These are phyloP conservation scores for Pseudozyma thailandica DNA, from an alignment of 1,284 basidiomycete species.

Conservation along the genomic window DNA sequence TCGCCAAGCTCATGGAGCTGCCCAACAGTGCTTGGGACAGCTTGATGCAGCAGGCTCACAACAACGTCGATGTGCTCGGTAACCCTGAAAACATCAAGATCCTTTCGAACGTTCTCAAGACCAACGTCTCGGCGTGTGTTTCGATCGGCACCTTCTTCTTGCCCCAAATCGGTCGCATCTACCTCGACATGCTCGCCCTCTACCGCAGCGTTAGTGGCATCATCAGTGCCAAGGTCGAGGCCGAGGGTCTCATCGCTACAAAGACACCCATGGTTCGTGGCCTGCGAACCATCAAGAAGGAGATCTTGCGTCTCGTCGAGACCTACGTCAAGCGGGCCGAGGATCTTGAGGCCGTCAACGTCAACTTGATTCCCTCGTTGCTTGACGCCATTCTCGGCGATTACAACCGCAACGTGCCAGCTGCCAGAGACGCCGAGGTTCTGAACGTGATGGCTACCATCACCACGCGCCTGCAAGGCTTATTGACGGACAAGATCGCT, in stretches of 20 bases:
- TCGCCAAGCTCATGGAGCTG: slow-evolving; percentile 93
- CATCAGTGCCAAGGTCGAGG: slow-evolving; percentile 91
- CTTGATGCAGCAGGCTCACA: slow-evolving; percentile 93
- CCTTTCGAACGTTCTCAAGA: slow-evolving; percentile 95
- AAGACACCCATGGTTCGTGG: slow-evolving; percentile 97
- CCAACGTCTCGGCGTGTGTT: slow-evolving; percentile 96
- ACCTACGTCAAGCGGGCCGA: slow-evolving; percentile 97
- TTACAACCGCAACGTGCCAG: slow-evolving; percentile 92
- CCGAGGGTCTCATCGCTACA: slow-evolving; percentile 83
- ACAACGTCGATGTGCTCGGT: slow-evolving; percentile 89
- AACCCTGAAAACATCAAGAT: slow-evolving; percentile 97
- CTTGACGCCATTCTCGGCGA: slow-evolving; percentile 97
- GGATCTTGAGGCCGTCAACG: slow-evolving; percentile 90
- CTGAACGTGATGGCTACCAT: slow-evolving; percentile 99
- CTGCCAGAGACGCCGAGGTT: slow-evolving; percentile 95
- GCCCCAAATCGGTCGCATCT: slow-evolving; percentile 94
- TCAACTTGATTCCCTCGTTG: slow-evolving; percentile 91
- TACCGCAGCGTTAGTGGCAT: slow-evolving; percentile 99
- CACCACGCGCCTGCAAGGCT: slow-evolving; percentile 70
- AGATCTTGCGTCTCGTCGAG: slow-evolving; percentile 93
- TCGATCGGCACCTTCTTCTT: slow-evolving; percentile 97
- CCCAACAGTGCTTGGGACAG: slow-evolving; percentile 99
- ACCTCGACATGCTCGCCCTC: slow-evolving; percentile 97
- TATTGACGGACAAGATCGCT: slow-evolving; percentile 91
- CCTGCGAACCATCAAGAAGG: slow-evolving; percentile 97